phyloP scores from a whole-genome alignment of 495 filamentous ascomycete species.

The Aspergillus hancockii region DNA sequence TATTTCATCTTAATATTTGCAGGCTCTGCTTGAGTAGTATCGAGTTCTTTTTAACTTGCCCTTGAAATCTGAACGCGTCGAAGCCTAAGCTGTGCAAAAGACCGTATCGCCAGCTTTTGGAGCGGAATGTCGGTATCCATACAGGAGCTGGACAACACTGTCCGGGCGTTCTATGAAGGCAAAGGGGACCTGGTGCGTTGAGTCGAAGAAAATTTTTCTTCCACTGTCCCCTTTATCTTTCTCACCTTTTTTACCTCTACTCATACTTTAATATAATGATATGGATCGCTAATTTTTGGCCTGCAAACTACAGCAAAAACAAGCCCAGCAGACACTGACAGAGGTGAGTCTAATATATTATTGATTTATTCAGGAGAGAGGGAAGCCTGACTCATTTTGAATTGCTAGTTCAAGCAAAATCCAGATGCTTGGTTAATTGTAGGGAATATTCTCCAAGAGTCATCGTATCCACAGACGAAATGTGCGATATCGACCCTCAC shows the following conservation, averaged over 20 bases:
- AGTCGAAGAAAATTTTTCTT: slow-evolving; percentile 14
- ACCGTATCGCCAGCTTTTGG: slow-evolving; percentile 37
- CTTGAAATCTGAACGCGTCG: slow-evolving; percentile 15
- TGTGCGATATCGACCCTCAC: slow-evolving; percentile 57
- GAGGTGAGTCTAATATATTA: slow-evolving; percentile 64
- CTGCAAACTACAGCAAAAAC: slow-evolving; percentile 74
- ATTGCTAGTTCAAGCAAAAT: slow-evolving; percentile 89
- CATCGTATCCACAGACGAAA: slow-evolving; percentile 93
- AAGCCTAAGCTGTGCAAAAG: slow-evolving; percentile 25
- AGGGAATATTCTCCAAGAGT: slow-evolving; percentile 89
- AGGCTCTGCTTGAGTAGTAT: slow-evolving; percentile 5
- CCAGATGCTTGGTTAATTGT: slow-evolving; percentile 97
- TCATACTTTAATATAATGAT: background rate
- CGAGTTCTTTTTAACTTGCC: slow-evolving; percentile 8
- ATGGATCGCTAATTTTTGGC: slow-evolving; percentile 3
- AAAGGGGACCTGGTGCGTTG: slow-evolving; percentile 85
- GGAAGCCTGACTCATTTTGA: slow-evolving; percentile 14
- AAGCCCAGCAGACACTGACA: slow-evolving; percentile 90
- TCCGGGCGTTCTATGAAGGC: slow-evolving; percentile 95
- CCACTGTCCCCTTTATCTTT: background rate
- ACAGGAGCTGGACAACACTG: slow-evolving; percentile 90
- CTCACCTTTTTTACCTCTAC: background rate
- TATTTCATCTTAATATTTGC: slow-evolving; percentile 11
- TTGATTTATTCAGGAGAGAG: background rate
- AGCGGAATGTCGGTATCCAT: slow-evolving; percentile 69